phyloP scores from a whole-genome alignment of 202 grass and related monocot species.

The Zizania palustris region DNA sequence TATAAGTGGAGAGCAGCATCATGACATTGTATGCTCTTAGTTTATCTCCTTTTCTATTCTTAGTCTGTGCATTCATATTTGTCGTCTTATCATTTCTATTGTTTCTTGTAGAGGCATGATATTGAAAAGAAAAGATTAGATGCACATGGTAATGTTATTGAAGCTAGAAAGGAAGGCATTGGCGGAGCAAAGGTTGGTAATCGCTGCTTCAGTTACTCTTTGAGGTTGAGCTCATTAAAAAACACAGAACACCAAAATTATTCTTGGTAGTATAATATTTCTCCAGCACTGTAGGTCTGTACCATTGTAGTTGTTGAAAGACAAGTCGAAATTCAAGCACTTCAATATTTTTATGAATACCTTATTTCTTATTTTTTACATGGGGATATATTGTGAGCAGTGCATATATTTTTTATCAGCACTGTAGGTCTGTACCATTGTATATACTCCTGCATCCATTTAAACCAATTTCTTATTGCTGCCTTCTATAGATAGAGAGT shows the following conservation, averaged over 20 bases:
- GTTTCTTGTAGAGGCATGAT: conserved; percentile 69
- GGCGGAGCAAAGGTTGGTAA: conserved; percentile 79
- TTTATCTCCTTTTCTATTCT: conserved; percentile 30
- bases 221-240: conserved; percentile 17
- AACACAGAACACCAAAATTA: conserved; percentile 1
- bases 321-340: conserved; percentile 11
- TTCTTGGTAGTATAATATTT: background rate
- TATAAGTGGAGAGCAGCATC: conserved; percentile 95
- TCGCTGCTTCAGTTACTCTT: conserved; percentile 1
- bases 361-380: background rate
- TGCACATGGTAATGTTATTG: conserved; percentile 70
- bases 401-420: conserved; percentile 15
- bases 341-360: background rate
- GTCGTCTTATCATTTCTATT: conserved; percentile 35
- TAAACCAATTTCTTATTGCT: conserved; percentile 31
- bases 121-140: conserved; percentile 81
- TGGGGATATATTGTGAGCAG: background rate
- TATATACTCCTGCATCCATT: conserved; percentile 18
- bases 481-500: conserved; percentile 76
- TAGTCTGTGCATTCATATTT: conserved; percentile 28
- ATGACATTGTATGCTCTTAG: conserved; percentile 73
- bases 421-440: too few species aligned
- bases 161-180: conserved; percentile 80
- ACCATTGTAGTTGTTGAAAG: conserved; percentile 19
- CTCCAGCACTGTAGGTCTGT: background rate